Base-by-base conservation (phyloP, 805 yeast species). In the Wickerhamiella qilinensis region DNA sequence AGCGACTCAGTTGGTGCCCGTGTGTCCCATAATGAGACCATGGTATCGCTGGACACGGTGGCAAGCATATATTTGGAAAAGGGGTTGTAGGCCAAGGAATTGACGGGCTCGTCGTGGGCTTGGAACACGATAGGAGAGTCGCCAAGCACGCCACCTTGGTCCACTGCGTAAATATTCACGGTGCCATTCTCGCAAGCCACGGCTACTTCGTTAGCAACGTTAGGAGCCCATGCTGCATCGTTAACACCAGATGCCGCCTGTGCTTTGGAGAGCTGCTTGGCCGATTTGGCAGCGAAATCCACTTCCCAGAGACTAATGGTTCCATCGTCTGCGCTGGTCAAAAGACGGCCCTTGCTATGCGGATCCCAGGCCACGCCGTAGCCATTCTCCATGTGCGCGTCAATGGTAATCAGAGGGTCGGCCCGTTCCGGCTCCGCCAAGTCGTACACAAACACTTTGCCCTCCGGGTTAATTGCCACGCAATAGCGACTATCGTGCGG, bases 281-380 rank as follows among this genome's bases (percentile, higher is more conserved):
- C 38, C 1, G 31, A 36, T 33, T 31, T 35, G n/a, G 18, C 18
- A n/a, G 24, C 46, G 35, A 59, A 54, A 20, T 56, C 46, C 6
- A 71, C 49, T 43, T 77, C 75, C 93, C 93, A 82, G 20, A 77
- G 52, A 0, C 81, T 79, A 32, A 82, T 67, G 28, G 68, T 68
- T 14, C 69, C 57, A 54, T 81, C 93, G 45, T 75, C 78, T 3
- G 81, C 68, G 2, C 84, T 81, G 2, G 82, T 67, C 15, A 75
- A 58, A 24, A 84, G 63, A 40, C 55, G 56, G 21, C 71, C 65
- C 25, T 46, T 45, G n/a, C 30, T 20, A 15, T 46, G 41, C 17
- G 68, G 60, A 38, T 68, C 58, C 93, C 93, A 84, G 42, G 77
- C 78, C 36, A 84, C 59, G 1, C 81, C 83, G 52, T 68, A 75